phyloP scores from a whole-genome alignment of 352 stramenopile genomes.

The Pythium diclinum region DNA sequence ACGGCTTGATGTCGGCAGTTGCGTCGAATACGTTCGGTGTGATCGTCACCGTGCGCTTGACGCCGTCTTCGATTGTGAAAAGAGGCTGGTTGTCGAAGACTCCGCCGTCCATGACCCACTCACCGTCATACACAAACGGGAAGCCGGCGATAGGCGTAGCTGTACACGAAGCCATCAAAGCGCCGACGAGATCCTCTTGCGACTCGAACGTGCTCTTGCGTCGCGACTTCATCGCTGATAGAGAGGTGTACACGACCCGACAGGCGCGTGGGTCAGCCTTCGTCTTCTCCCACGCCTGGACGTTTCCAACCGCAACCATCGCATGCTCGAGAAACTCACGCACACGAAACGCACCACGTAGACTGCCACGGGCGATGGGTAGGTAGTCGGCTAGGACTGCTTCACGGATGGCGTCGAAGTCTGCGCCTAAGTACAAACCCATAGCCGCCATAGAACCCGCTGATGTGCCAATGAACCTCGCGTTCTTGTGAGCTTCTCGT shows the following conservation, averaged over 20 bases:
- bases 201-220: slow-evolving; percentile 31
- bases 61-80: slow-evolving; percentile 12
- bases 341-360: slow-evolving; percentile 16
- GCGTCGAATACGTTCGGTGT: slow-evolving; percentile 30
- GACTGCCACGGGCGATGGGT: slow-evolving; percentile 8
- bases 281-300: slow-evolving; percentile 21
- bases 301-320: slow-evolving; percentile 16
- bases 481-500: slow-evolving; percentile 10
- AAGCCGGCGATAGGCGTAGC: slow-evolving; percentile 17
- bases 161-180: slow-evolving; percentile 37
- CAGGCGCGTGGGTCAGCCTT: slow-evolving; percentile 17
- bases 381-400: slow-evolving; percentile 26
- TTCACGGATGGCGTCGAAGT: slow-evolving; percentile 33
- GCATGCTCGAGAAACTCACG: slow-evolving; percentile 27
- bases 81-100: slow-evolving; percentile 35
- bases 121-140: slow-evolving; percentile 38
- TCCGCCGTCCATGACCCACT: slow-evolving; percentile 46
- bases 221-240: slow-evolving; percentile 24
- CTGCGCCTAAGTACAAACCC: slow-evolving; percentile 27
- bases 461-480: slow-evolving; percentile 34
- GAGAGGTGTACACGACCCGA: slow-evolving; percentile 32
- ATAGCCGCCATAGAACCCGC: slow-evolving; percentile 33
- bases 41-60: slow-evolving; percentile 27
- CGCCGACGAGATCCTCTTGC: slow-evolving; percentile 21
- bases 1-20: slow-evolving; percentile 42